Conservation (phyloP, 2,329 filamentous ascomycete genomes). For the Stagonosporopsis rhizophila region DNA sequence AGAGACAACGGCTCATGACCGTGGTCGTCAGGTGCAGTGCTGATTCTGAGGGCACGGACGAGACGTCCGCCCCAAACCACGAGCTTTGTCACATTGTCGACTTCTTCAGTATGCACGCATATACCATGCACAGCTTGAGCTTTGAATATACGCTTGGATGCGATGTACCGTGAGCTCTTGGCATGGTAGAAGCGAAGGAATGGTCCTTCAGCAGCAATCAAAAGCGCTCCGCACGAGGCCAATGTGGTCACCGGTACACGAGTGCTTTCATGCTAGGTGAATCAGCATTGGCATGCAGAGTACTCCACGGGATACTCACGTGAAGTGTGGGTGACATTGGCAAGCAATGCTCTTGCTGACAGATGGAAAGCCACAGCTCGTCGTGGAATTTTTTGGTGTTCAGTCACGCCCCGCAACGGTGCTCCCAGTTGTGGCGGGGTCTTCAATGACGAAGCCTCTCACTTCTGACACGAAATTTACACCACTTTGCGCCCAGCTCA, state of each 20-base stretch:
- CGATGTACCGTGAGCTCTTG: slow-evolving; percentile 31
- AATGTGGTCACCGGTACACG: slow-evolving; percentile 56
- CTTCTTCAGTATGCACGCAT: slow-evolving; percentile 48
- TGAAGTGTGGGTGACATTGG: slow-evolving; percentile 47
- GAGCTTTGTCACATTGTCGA: slow-evolving; percentile 33
- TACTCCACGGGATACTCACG: slow-evolving; percentile 29
- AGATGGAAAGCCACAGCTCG: slow-evolving; percentile 19
- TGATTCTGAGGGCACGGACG: slow-evolving; percentile 55
- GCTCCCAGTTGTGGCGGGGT: slow-evolving; percentile 25
- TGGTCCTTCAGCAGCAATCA: slow-evolving; percentile 55
- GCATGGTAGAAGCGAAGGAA: slow-evolving; percentile 50
- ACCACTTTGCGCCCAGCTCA: slow-evolving; percentile 26
- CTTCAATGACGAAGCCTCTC: slow-evolving; percentile 34
- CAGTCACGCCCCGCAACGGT: slow-evolving; percentile 42
- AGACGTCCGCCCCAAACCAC: slow-evolving; percentile 50
- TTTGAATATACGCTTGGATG: slow-evolving; percentile 62
- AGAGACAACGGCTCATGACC: slow-evolving; percentile 28
- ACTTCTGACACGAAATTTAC: slow-evolving; percentile 24
- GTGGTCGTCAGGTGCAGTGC: slow-evolving; percentile 31
- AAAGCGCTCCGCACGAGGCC: slow-evolving; percentile 44
- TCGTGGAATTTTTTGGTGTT: slow-evolving; percentile 41
- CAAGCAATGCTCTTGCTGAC: slow-evolving; percentile 16
- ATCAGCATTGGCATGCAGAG: slow-evolving; percentile 21
- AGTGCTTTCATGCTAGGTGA: slow-evolving; percentile 46
- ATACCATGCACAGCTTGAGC: slow-evolving; percentile 80